Evolutionary conservation across 768 basidiomycete species (phyloP).

Genomic region (Clavaria fumosa): DNA sequence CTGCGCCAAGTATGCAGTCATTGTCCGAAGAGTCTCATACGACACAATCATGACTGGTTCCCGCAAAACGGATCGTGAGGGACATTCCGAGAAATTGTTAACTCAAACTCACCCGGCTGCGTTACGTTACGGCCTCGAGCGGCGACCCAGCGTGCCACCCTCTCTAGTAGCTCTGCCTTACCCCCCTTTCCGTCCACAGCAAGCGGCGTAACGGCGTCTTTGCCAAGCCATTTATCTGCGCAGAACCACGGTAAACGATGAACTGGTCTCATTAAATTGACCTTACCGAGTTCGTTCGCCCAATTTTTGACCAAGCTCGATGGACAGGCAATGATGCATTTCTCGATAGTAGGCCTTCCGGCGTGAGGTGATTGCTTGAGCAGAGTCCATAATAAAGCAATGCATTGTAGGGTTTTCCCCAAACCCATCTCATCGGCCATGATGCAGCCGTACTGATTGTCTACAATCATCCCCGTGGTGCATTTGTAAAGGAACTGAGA

Average conservation of each 20-base stretch:
- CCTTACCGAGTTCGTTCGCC: constrained; percentile 86
- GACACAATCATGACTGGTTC: constrained; percentile 90
- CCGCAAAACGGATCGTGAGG: not conserved
- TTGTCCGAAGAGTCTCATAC: constrained; percentile 83
- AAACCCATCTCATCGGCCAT: constrained; percentile 99
- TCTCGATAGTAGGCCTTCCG: constrained; percentile 81
- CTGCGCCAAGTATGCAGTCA: constrained; percentile 58
- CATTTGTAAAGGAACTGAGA: constrained; percentile 89
- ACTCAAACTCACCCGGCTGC: constrained; percentile 55
- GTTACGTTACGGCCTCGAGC: constrained; percentile 82
- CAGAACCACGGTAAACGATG: constrained; percentile 1
- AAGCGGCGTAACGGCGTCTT: constrained; percentile 64
- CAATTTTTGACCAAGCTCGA: constrained; percentile 95
- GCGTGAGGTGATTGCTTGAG: constrained; percentile 88
- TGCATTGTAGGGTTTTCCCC: constrained; percentile 94
- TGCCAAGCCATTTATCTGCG: constrained; percentile 90
- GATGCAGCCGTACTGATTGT: constrained; percentile 88
- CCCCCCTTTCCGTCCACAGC: constrained; percentile 88
- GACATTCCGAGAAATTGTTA: no score
- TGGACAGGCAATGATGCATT: constrained; percentile 95
- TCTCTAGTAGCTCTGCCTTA: constrained; percentile 63
- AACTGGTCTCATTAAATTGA: not conserved
- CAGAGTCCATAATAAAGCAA: constrained; percentile 87
- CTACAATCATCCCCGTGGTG: constrained; percentile 83
- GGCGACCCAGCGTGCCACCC: constrained; percentile 79